A percentile compares a stretch with the other conserved stretches of the same genome.
These are phyloP conservation scores for Ascochyta lentis DNA, from an alignment of 2,329 filamentous ascomycete species.

Conservation along the genomic window DNA sequence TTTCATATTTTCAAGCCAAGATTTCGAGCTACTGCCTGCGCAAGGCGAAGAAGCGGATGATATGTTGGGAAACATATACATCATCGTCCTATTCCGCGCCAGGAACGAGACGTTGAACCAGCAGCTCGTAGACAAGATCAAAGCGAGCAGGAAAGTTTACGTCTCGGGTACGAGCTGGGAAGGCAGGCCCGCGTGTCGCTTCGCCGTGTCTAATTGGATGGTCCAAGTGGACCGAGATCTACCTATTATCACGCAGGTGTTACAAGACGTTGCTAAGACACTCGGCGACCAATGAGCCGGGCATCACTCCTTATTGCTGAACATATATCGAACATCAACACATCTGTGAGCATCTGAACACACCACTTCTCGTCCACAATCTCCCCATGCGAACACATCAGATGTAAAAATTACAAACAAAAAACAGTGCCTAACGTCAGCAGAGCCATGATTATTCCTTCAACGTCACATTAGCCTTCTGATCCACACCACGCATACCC, in stretches of 20 bases:
- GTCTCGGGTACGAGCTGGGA: conserved; percentile 83
- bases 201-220: conserved; percentile 87
- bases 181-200: conserved; percentile 74
- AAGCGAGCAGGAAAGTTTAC: conserved; percentile 75
- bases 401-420: too few species aligned
- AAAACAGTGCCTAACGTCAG: too few species aligned
- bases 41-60: conserved; percentile 46
- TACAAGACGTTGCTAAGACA: conserved; percentile 53
- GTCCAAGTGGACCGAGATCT: conserved; percentile 73
- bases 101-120: conserved; percentile 69
- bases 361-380: too few species aligned
- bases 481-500: too few species aligned
- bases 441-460: too few species aligned
- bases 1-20: conserved; percentile 66
- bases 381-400: too few species aligned
- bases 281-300: too few species aligned
- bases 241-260: conserved; percentile 67
- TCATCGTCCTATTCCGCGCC: conserved; percentile 80
- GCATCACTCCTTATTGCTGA: too few species aligned
- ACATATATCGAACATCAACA: too few species aligned
- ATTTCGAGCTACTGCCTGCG: conserved; percentile 71
- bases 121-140: conserved; percentile 73
- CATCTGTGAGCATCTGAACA: too few species aligned
- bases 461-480: too few species aligned
- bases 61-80: conserved; percentile 63